Evolutionary conservation across 306 rosid species (phyloP), one percentile per base, ranked within the genome.

Genomic region (Begonia fuchsioides): DNA sequence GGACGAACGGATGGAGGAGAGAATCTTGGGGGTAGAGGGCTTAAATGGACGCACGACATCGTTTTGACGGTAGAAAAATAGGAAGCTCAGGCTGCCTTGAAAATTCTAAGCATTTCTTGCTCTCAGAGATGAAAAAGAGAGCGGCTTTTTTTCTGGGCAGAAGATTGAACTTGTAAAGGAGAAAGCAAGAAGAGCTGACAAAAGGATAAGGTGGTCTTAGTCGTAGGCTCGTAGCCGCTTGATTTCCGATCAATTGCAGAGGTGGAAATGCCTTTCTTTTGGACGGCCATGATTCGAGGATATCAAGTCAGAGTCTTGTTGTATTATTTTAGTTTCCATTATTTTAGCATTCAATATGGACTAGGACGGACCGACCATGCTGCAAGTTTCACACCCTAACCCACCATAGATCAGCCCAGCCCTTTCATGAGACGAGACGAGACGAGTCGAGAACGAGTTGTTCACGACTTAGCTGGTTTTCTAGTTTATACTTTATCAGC

Each of bases 21-120:
- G 75, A 68, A 66, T 62, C 63, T 63, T 17, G 77, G 77, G 26
- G 77, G 77, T 17, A 63, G 15, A 49, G 75, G 70, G 55, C 58
- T 57, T 53, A 68, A 45, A 46, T 56, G 48, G 60, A 64, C 62
- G 56, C 71, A 79, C 8, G 82, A 56, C 96, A 87, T 84, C 53
- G 49, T 65, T 65, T 39, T n/a, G 40, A 64, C 50, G 14, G 39
- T 8, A 26, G n/a, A 13, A 39, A 8, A 39, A 8, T 18, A 13
- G 39, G 13, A 52, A 55, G 51, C 41, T 51, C 16, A 41, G 32
- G 47, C 56, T 10, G 44, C 3, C 48, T 53, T 12, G 26, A n/a
- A 50, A 44, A 40, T 17, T 47, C n/a, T 51, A 39, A 16, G 14
- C 60, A 55, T 56, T 38, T 49, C 48, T 41, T 15, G 39, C 46